These are phyloP conservation scores for Trichoderma endophyticum DNA, from an alignment of 2,329 filamentous ascomycete species.

Conservation along the genomic window DNA sequence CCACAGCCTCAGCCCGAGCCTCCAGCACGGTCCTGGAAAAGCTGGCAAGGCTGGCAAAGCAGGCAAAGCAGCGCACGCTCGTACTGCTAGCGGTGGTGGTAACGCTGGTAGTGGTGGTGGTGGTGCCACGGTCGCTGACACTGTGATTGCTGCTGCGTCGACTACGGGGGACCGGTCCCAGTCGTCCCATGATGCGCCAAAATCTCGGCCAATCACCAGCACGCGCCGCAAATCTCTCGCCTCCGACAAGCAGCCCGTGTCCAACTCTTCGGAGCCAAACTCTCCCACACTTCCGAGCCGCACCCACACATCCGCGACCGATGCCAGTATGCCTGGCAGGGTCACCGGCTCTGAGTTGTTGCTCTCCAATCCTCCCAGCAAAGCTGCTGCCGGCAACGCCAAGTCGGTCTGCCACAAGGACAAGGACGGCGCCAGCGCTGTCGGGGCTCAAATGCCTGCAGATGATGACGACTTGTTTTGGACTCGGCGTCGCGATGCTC, in stretches of 20 bases:
- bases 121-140: constrained; percentile 21
- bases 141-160: constrained; percentile 21
- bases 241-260: constrained; percentile 36
- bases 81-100: constrained; percentile 19
- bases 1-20: constrained; percentile 27
- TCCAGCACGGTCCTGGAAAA: constrained; percentile 24
- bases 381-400: constrained; percentile 21
- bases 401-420: constrained; percentile 25
- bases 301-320: constrained; percentile 28
- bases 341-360: constrained; percentile 34
- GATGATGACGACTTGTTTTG: constrained; percentile 34
- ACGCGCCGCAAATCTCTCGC: constrained; percentile 39
- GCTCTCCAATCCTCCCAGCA: constrained; percentile 22
- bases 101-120: constrained; percentile 17
- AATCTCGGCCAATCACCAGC: constrained; percentile 39
- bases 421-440: constrained; percentile 22
- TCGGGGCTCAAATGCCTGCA: constrained; percentile 29
- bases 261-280: constrained; percentile 38
- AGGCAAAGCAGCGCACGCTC: constrained; percentile 21
- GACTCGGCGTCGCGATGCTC: constrained; percentile 37
- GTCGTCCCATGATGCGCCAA: constrained; percentile 36
- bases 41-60: background rate
- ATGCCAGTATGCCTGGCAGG: constrained; percentile 42
- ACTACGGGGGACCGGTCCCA: constrained; percentile 23
- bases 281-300: constrained; percentile 30